These are phyloP conservation scores for Solanum neorickii DNA, from an alignment of 257 asterid species.

Conservation along the genomic window DNA sequence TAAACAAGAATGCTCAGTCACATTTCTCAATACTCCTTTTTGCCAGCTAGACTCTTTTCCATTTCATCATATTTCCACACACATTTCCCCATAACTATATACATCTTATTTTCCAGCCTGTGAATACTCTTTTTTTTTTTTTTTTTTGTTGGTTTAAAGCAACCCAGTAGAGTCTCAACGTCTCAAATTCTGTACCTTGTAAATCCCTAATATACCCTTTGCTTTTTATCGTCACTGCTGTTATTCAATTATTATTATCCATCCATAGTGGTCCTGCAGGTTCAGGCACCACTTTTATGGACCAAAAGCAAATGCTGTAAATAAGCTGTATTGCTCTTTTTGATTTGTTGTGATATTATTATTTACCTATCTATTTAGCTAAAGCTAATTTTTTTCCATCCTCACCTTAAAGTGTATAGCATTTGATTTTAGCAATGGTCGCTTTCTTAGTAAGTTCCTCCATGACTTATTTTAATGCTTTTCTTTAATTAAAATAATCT, in stretches of 20 bases:
- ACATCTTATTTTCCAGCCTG: constrained; percentile 16
- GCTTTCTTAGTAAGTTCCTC: constrained; percentile 9
- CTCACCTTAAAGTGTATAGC: not conserved
- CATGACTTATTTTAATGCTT: not conserved
- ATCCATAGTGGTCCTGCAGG: not conserved
- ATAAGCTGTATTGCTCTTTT: constrained; percentile 14
- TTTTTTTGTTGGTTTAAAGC: not conserved
- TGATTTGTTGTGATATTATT: not conserved
- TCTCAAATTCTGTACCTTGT: not conserved
- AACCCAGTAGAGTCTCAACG: not conserved
- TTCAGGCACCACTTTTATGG: not conserved
- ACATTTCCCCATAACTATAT: constrained; percentile 6
- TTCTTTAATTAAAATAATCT: not conserved
- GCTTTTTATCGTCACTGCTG: not conserved
- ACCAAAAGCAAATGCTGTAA: not conserved
- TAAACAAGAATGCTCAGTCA: not conserved
- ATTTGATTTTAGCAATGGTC: not conserved
- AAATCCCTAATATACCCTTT: constrained; percentile 3
- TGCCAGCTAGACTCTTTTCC: not conserved
- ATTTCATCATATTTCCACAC: constrained; percentile 4
- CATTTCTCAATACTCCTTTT: constrained; percentile 1
- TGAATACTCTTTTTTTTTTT: not conserved
- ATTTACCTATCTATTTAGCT: not conserved
- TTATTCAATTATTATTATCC: not conserved
- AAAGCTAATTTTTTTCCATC: not conserved